Conservation (phyloP, 2,329 filamentous ascomycete genomes). For the Epichloe hybrida region DNA sequence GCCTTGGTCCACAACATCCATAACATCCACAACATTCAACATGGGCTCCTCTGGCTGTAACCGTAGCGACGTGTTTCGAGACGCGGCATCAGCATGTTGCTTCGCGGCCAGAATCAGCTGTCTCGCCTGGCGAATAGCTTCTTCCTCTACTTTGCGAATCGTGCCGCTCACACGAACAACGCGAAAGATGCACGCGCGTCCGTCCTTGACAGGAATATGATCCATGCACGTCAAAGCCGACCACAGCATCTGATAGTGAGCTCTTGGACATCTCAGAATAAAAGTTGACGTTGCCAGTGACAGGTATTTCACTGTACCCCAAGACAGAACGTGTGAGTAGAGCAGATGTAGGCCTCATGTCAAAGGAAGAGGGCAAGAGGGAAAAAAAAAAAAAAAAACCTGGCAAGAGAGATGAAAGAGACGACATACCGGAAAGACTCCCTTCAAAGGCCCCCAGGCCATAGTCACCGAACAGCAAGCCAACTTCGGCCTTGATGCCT, state of each 20-base stretch:
- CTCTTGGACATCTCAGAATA: constrained; percentile 72
- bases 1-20: constrained; percentile 27
- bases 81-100: constrained; percentile 18
- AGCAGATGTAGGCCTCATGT: background rate
- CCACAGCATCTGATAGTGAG: constrained; percentile 81
- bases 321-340: background rate
- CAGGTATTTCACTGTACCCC: constrained; percentile 67
- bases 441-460: constrained; percentile 62
- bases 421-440: constrained; percentile 47
- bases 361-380: background rate
- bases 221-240: constrained; percentile 73
- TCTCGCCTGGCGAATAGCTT: constrained; percentile 68
- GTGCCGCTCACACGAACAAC: constrained; percentile 86
- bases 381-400: background rate
- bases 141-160: constrained; percentile 82
- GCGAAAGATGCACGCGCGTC: constrained; percentile 60
- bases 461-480: constrained; percentile 74
- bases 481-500: constrained; percentile 56
- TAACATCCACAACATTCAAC: constrained; percentile 26
- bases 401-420: background rate
- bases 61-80: constrained; percentile 10
- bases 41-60: constrained; percentile 20
- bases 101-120: constrained; percentile 55
- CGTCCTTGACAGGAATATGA: constrained; percentile 45
- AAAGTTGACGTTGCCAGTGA: constrained; percentile 87